Percentiles rank a stretch among this genome's conserved stretches.
phyloP scores from a whole-genome alignment of 2,329 filamentous ascomycete species.

The Pseudogymnoascus pannorum region DNA sequence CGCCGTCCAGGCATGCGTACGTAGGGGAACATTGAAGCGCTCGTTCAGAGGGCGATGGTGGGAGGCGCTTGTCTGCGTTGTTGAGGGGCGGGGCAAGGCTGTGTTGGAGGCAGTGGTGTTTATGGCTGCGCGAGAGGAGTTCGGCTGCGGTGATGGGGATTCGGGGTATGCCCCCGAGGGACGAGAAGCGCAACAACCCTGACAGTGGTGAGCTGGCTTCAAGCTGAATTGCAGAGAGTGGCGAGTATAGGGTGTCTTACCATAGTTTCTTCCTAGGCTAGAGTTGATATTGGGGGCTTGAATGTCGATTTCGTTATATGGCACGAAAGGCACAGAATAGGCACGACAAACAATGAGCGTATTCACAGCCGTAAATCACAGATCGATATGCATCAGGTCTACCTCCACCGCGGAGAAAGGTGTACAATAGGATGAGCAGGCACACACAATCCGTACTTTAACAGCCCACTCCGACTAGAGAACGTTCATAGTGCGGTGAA shows the following conservation, averaged over 20 bases:
- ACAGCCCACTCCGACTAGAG: not conserved
- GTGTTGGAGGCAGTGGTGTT: conserved; percentile 18
- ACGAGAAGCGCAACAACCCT: conserved; percentile 1
- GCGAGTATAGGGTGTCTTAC: not conserved
- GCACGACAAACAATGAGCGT: not conserved
- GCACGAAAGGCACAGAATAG: not conserved
- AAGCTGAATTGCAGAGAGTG: not conserved
- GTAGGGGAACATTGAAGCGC: conserved; percentile 64
- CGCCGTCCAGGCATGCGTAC: conserved; percentile 58
- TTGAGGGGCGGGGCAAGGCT: conserved; percentile 19
- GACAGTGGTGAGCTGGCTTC: not conserved
- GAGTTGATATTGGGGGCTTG: not conserved
- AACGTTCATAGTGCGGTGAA: not conserved
- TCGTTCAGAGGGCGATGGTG: conserved; percentile 42
- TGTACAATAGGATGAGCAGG: not conserved
- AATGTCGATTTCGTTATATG: not conserved
- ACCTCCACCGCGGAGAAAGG: not conserved
- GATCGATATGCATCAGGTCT: not conserved
- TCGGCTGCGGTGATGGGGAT: not conserved
- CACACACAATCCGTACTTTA: not conserved
- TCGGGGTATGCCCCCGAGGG: not conserved
- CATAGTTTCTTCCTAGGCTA: not conserved
- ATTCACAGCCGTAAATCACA: not conserved
- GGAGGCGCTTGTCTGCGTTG: conserved; percentile 15
- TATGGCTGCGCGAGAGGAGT: not conserved